Conservation (phyloP, 805 yeast genomes). For the Ogataea parapolymorpha region DNA sequence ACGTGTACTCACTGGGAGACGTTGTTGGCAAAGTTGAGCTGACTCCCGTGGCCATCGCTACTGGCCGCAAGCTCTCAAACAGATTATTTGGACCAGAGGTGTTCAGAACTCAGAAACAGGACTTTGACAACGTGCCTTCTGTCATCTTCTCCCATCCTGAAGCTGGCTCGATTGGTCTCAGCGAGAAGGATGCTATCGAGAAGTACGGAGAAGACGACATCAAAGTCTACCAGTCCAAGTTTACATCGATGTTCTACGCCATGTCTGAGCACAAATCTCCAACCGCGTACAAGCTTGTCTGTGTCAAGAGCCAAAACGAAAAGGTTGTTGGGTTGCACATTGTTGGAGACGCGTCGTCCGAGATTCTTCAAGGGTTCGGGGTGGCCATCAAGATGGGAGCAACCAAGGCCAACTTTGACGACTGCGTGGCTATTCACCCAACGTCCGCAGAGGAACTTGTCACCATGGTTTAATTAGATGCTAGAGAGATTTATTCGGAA, state of each 20-base stretch:
- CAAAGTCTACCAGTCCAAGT: slow-evolving; percentile 77
- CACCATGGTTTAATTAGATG: slow-evolving; percentile 51
- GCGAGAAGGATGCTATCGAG: slow-evolving; percentile 72
- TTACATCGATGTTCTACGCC: slow-evolving; percentile 91
- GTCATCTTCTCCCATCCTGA: slow-evolving; percentile 99
- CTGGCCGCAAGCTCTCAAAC: slow-evolving; percentile 92
- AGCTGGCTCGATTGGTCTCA: slow-evolving; percentile 89
- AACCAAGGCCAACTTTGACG: slow-evolving; percentile 92
- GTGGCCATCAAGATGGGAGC: slow-evolving; percentile 99
- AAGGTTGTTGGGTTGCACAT: slow-evolving; percentile 94
- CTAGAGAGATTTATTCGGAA: neutral
- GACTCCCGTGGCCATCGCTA: slow-evolving; percentile 98
- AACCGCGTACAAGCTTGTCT: slow-evolving; percentile 79
- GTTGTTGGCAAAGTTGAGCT: slow-evolving; percentile 89
- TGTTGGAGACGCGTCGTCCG: slow-evolving; percentile 88
- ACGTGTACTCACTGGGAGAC: slow-evolving; percentile 87
- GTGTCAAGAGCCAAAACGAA: slow-evolving; percentile 70
- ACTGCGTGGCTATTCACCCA: slow-evolving; percentile 97
- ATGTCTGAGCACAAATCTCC: slow-evolving; percentile 81
- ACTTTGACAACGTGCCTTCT: slow-evolving; percentile 83
- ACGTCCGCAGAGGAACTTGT: slow-evolving; percentile 98
- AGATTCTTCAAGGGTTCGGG: slow-evolving; percentile 96
- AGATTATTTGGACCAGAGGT: slow-evolving; percentile 81
- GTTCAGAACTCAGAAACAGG: slow-evolving; percentile 74
- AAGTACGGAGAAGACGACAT: slow-evolving; percentile 77